phyloP scores from a whole-genome alignment of 768 basidiomycete genomes.

The Cubamyces lactineus region DNA sequence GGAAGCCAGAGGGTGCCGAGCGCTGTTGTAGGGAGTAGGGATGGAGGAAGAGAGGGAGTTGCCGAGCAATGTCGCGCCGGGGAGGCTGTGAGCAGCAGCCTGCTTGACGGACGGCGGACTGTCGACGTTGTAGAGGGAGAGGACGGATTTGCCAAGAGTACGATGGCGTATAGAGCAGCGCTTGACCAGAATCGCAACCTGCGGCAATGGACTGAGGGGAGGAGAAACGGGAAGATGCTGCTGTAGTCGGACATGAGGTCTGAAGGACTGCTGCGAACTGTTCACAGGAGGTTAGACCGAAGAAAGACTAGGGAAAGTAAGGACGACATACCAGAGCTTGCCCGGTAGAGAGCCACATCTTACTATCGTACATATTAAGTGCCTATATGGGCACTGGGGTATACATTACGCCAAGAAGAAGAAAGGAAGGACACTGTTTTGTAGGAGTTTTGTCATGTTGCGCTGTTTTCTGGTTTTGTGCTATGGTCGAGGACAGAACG shows the following conservation, averaged over 20 bases:
- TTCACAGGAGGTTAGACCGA: no score
- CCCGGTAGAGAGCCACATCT: no score
- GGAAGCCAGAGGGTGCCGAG: not conserved
- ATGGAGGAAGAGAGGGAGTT: not conserved
- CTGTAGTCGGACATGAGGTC: no score
- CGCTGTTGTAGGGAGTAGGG: not conserved
- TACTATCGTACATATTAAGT: not conserved
- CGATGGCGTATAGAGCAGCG: not conserved
- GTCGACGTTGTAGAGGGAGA: not conserved
- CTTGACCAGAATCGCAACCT: not conserved
- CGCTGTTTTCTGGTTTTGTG: not conserved
- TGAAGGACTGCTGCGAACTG: no score
- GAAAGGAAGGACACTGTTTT: not conserved
- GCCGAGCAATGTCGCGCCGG: not conserved
- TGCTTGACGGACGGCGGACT: not conserved
- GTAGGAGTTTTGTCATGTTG: not conserved
- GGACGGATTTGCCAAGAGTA: not conserved
- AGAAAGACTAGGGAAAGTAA: no score
- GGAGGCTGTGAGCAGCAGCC: not conserved
- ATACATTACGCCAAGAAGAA: not conserved
- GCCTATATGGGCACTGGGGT: not conserved
- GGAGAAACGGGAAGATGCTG: no score
- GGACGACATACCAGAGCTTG: no score
- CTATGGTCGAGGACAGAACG: no score
- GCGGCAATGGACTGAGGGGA: not conserved